phyloP scores from a whole-genome alignment of 345 rosid species.

The Erysimum cheiranthoides region DNA sequence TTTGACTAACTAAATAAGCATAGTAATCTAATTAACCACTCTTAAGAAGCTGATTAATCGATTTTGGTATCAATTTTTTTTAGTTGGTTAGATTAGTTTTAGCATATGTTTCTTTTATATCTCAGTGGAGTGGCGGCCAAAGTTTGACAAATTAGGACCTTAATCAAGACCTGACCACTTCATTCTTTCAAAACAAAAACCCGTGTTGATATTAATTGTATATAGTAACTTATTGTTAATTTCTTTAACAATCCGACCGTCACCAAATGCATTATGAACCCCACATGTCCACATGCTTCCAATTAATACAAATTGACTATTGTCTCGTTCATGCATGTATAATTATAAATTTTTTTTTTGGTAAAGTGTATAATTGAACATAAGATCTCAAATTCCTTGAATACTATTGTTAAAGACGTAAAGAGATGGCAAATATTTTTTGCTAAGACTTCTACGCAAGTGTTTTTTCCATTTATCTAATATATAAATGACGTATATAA shows the following conservation, averaged over 20 bases:
- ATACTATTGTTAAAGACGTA: no score
- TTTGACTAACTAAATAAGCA: no score
- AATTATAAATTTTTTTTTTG: no score
- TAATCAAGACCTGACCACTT: constrained; percentile 1
- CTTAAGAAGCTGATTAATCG: no score
- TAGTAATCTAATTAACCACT: no score
- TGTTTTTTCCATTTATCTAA: no score
- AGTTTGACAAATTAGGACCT: background rate
- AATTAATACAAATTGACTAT: background rate
- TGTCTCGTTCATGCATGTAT: background rate
- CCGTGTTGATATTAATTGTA: background rate
- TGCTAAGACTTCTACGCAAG: no score
- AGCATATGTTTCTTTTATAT: background rate
- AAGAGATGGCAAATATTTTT: no score
- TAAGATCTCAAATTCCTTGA: no score
- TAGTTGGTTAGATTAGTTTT: background rate
- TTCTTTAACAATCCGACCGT: background rate
- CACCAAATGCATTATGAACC: constrained; percentile 2
- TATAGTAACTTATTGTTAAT: background rate
- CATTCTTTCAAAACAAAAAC: constrained; percentile 1
- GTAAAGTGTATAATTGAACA: no score
- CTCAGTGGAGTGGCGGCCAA: background rate
- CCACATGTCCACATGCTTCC: background rate
- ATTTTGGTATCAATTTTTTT: no score
- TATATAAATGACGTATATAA: no score